These are phyloP conservation scores for Leucosporidium yakuticum DNA, from an alignment of 768 basidiomycete species.

Conservation along the genomic window DNA sequence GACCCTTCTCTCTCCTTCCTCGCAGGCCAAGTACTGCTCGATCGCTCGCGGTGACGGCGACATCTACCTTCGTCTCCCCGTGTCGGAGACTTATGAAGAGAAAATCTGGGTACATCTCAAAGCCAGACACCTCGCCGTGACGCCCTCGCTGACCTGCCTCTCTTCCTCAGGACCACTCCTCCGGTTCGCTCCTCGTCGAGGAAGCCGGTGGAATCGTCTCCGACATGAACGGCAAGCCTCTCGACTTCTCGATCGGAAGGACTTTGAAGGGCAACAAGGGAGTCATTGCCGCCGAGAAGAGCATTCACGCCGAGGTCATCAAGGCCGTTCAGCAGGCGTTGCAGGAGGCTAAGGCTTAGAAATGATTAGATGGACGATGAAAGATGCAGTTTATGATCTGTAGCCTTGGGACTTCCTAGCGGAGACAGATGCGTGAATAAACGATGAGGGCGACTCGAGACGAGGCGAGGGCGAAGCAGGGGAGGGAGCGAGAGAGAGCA, in stretches of 20 bases:
- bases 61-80: slow-evolving; percentile 73
- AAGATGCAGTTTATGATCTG: too few relatives aligned
- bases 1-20: not conserved
- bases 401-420: too few relatives aligned
- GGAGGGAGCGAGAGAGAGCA: too few relatives aligned
- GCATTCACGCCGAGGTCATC: slow-evolving; percentile 62
- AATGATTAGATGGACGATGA: too few relatives aligned
- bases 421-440: too few relatives aligned
- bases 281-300: slow-evolving; percentile 72
- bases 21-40: slow-evolving; percentile 85
- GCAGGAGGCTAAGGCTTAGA: not conserved
- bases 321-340: slow-evolving; percentile 63
- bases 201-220: slow-evolving; percentile 87
- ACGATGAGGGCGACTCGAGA: too few relatives aligned
- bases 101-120: slow-evolving; percentile 79
- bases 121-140: slow-evolving; percentile 1
- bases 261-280: slow-evolving; percentile 82
- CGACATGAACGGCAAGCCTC: slow-evolving; percentile 67
- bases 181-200: slow-evolving; percentile 72
- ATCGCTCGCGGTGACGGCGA: slow-evolving; percentile 80
- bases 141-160: not conserved
- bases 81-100: slow-evolving; percentile 67
- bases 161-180: slow-evolving; percentile 70
- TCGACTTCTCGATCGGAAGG: slow-evolving; percentile 81
- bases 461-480: too few relatives aligned